Evolutionary conservation across 768 basidiomycete species (phyloP).

Genomic region (Boletus patriciae): DNA sequence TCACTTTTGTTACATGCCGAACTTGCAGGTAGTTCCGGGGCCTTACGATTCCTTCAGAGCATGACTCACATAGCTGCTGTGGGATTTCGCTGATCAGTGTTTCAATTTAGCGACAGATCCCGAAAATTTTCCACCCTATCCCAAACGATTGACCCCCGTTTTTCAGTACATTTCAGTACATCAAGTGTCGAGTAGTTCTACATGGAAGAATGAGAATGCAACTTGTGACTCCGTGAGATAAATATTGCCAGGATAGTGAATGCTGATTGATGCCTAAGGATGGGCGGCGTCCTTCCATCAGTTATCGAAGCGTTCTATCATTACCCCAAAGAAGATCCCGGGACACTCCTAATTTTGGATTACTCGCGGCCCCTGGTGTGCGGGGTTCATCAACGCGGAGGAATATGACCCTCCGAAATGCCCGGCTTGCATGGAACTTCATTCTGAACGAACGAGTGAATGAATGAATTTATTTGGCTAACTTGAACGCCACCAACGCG

Average conservation of each 20-base stretch:
- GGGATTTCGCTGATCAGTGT: background rate
- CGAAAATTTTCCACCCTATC: constrained; percentile 13
- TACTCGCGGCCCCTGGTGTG: constrained; percentile 2
- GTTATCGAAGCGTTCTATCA: background rate
- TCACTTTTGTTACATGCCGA: background rate
- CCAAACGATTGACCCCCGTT: background rate
- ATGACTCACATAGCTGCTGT: background rate
- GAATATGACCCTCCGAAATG: constrained; percentile 4
- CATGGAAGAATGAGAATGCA: background rate
- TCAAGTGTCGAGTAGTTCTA: background rate
- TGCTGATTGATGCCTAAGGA: background rate
- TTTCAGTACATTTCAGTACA: background rate
- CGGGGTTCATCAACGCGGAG: background rate
- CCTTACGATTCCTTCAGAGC: background rate
- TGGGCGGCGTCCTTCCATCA: constrained; percentile 3
- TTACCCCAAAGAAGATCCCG: constrained; percentile 2
- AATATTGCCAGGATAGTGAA: background rate
- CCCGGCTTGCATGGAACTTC: constrained; percentile 2
- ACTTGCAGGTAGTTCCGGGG: background rate
- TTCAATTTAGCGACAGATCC: background rate
- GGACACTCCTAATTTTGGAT: background rate
- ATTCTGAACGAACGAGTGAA: no score
- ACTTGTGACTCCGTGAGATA: constrained; percentile 9
- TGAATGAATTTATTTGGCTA: no score
- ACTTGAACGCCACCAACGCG: no score